Evolutionary conservation across 2,329 filamentous ascomycete genomes (phyloP).

Genomic region (Fusarium armeniacum): DNA sequence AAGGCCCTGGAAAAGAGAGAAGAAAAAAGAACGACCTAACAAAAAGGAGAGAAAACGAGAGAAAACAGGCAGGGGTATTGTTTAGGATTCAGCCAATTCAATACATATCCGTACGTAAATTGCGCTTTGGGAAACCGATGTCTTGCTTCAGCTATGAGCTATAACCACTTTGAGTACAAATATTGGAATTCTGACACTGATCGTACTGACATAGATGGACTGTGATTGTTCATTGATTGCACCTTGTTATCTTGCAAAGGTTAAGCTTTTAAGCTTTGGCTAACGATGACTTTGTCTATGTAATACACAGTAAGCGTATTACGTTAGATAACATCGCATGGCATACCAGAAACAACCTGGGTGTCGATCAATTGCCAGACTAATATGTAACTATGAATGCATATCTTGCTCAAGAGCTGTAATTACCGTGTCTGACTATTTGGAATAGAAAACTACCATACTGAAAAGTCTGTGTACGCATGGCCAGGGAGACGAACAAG

Average conservation of each 20-base stretch:
- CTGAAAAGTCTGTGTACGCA: background rate
- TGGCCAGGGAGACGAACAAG: background rate
- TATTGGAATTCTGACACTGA: no score
- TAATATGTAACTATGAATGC: background rate
- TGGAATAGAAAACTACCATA: background rate
- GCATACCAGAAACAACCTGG: conserved; percentile 5
- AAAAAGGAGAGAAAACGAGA: background rate
- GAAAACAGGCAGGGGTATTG: conserved; percentile 1
- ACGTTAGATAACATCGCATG: conserved; percentile 13
- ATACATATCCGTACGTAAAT: conserved; percentile 7
- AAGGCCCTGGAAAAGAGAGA: conserved; percentile 1
- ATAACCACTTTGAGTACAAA: conserved; percentile 15
- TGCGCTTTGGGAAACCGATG: background rate
- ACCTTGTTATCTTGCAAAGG: conserved; percentile 5
- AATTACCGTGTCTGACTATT: background rate
- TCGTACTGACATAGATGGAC: no score
- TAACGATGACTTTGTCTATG: background rate
- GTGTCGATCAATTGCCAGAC: conserved; percentile 22
- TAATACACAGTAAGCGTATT: conserved; percentile 19
- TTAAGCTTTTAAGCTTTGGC: conserved; percentile 9
- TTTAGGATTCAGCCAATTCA: conserved; percentile 7
- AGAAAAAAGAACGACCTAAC: background rate
- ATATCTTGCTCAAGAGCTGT: background rate
- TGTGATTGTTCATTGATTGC: background rate
- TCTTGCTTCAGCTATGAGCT: conserved; percentile 12